Base-by-base conservation (phyloP, 768 basidiomycete species). In the Favolaschia claudopus region DNA sequence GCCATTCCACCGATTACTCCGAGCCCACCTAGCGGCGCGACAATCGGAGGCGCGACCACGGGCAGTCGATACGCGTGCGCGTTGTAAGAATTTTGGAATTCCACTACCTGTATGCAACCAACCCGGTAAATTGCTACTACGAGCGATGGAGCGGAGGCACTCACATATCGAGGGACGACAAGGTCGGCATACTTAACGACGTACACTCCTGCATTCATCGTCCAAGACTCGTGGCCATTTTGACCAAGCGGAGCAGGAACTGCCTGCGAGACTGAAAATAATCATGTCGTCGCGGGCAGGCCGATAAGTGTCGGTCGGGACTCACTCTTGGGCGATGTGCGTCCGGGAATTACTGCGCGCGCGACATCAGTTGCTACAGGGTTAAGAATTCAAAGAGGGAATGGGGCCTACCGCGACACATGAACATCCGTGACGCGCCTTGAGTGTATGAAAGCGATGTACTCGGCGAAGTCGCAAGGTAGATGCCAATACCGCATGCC, bases 71-170 rank as follows among this genome's bases (percentile, higher is more conserved):
- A n/a, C n/a, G n/a, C n/a, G n/a, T n/a, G n/a, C n/a, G n/a, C n/a
- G n/a, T n/a, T n/a, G n/a, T n/a, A n/a, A n/a, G n/a, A n/a, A n/a
- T n/a, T 20, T 37, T 58, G 49, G 7, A 58, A 58, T 19, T 58
- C 57, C 43, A 58, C 57, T 37, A 58, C 57, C 57, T 58, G 25
- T 17, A n/a, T n/a, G n/a, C n/a, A n/a, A n/a, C n/a, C n/a, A n/a
- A n/a, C n/a, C n/a, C n/a, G n/a, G n/a, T n/a, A n/a, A n/a, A n/a
- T n/a, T n/a, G n/a, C n/a, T n/a, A n/a, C n/a, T n/a, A 43, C 3
- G 7, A 13, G 28, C 5, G 17, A 19, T 14, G 2, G 4, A 6
- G 10, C 15, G 7, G 20, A 9, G 2, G 7, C 20, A 54, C 59
- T 48, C 17, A 60, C 59, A 39, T 60, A 60, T 54, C 59, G 31